Base-by-base conservation (phyloP, 2,329 filamentous ascomycete species). In the Neoarthrinium moseri region DNA sequence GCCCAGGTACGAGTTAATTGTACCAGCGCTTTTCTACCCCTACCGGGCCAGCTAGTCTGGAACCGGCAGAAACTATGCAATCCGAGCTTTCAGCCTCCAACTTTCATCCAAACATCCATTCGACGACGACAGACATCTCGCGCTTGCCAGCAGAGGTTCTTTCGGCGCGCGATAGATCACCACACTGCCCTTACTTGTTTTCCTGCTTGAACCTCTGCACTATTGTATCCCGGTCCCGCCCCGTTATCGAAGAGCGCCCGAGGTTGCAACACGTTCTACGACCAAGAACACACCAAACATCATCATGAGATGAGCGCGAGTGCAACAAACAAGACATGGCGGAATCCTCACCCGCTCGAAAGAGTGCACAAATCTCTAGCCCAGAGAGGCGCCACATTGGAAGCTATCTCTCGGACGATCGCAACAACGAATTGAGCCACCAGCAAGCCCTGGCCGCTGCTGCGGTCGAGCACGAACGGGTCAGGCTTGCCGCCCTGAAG, bases 381-480 rank as follows among this genome's bases (percentile, higher is more conserved):
- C 71, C 72, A 7, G 67, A 71, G 18, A 64, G 68, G 42, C 56
- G 67, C 7, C 79, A 80, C 49, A 72, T 81, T 33, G 75, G 81
- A 18, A 76, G 72, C 20, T 77, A 89, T 22, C 83, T 90, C 48
- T 71, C 72, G 32, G 78, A 82, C 42, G 74, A 80, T 24, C 75
- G 79, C 27, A 83, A 87, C 51, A 79, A 77, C 26, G 83, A 84
- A 58, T 70, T 78, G 40, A 74, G 72, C 45, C 85, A 89, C 59
- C 75, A 77, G 47, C 78, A 83, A 54, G 85, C 86, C 12, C 75
- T 92, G 13, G 79, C 78, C 36, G 77, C 78, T 37, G 85, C 85
- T 4, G 80, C 81, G 39, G 73, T 74, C 12, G 79, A 86, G 57
- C 87, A 91, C 61, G 79, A 87, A 29, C 75, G 79, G 22, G 77